These are phyloP conservation scores for Syzygium oleosum DNA, from an alignment of 345 rosid genomes.

Conservation along the genomic window DNA sequence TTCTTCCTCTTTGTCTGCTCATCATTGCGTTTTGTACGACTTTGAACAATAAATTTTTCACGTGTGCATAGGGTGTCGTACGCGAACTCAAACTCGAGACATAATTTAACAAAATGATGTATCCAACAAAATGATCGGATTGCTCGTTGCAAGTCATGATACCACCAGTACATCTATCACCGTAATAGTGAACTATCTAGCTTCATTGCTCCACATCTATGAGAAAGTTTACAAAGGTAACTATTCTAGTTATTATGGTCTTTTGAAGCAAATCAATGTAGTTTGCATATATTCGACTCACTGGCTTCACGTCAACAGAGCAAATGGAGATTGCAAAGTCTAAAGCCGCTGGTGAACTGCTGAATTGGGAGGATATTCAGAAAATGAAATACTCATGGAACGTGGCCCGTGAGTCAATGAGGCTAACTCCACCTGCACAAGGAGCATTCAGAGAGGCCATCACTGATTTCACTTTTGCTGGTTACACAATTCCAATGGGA, in stretches of 20 bases:
- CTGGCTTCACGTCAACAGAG: neutral
- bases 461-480: neutral
- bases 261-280: neutral
- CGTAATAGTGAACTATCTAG: neutral
- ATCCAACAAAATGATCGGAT: neutral
- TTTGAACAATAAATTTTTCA: no score
- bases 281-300: neutral
- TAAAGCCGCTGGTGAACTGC: neutral
- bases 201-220: neutral
- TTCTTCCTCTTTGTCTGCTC: no score
- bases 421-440: neutral
- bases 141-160: neutral
- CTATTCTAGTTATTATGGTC: neutral
- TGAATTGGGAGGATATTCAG: neutral
- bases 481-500: neutral
- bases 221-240: neutral
- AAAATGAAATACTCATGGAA: neutral
- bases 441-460: neutral
- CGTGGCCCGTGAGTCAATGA: neutral
- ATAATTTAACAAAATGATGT: no score
- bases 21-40: no score
- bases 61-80: no score
- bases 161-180: neutral
- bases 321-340: neutral
- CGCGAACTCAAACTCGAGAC: no score